Percentiles rank a stretch among this genome's conserved stretches.
Evolutionary conservation across 2,329 filamentous ascomycete genomes (phyloP).

Genomic region (Meredithiella fracta): DNA sequence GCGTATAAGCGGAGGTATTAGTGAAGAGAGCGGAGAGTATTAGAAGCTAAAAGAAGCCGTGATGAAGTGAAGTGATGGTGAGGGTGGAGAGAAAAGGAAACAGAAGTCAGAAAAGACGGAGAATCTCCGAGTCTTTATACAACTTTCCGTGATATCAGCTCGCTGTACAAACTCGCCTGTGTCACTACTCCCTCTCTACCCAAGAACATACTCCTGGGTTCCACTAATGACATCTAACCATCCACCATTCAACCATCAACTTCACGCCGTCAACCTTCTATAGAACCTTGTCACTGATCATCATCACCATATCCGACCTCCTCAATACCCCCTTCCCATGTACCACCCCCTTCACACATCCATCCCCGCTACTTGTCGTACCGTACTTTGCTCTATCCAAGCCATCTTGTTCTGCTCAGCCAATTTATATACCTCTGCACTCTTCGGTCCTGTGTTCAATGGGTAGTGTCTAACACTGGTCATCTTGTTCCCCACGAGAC

Average conservation of each 20-base stretch:
- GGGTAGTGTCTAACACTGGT: not conserved
- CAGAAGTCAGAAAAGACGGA: not conserved
- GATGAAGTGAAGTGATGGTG: conserved; percentile 10
- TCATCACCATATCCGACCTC: not conserved
- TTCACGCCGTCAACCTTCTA: not conserved
- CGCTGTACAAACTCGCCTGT: no score
- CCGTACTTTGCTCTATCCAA: not conserved
- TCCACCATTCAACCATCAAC: not conserved
- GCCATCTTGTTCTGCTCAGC: not conserved
- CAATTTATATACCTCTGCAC: not conserved
- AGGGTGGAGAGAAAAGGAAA: conserved; percentile 13
- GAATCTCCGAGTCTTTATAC: conserved; percentile 11
- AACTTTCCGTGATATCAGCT: not conserved
- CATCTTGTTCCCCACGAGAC: not conserved
- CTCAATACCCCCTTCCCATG: not conserved
- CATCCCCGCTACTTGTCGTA: not conserved
- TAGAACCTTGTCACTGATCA: not conserved
- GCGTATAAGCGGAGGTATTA: not conserved
- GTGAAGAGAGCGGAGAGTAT: not conserved
- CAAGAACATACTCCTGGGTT: not conserved
- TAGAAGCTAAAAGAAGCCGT: conserved; percentile 9
- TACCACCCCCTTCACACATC: not conserved
- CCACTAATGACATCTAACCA: not conserved
- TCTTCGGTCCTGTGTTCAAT: not conserved
- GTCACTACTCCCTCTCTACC: not conserved